Conservation (phyloP, 768 basidiomycete genomes). For the Boletus sp. region DNA sequence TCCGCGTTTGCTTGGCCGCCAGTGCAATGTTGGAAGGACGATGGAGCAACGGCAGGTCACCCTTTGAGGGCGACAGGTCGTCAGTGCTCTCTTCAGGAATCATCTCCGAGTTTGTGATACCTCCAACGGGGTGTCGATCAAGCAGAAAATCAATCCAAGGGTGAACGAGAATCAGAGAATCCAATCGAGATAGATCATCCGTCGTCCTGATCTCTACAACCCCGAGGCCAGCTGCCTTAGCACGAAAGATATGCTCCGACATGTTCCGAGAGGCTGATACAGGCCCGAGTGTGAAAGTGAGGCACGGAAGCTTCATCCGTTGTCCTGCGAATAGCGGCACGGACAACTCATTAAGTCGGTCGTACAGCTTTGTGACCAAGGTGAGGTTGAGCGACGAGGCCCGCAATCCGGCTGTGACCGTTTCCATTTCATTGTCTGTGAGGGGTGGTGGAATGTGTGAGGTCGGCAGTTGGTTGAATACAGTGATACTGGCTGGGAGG, state of each 20-base stretch:
- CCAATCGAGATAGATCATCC: not conserved
- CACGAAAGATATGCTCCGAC: not conserved
- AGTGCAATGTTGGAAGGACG: not conserved
- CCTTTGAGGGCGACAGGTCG: not conserved
- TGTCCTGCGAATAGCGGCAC: not conserved
- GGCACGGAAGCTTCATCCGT: slow-evolving; percentile 6
- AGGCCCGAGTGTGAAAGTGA: slow-evolving; percentile 1
- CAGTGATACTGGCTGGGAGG: too few species aligned
- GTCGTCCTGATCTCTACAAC: not conserved
- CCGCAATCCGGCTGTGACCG: not conserved
- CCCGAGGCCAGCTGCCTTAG: not conserved
- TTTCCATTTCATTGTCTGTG: too few species aligned
- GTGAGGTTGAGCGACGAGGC: not conserved
- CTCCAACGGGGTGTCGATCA: not conserved
- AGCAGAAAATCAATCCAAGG: not conserved
- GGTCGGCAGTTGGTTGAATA: too few species aligned
- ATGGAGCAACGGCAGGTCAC: not conserved
- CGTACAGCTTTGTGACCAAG: not conserved
- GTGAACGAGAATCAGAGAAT: not conserved
- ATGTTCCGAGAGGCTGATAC: not conserved
- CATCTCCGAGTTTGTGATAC: not conserved
- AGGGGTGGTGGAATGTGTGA: too few species aligned
- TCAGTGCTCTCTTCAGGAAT: not conserved
- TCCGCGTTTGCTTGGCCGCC: not conserved
- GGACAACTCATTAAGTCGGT: not conserved